phyloP scores from a whole-genome alignment of 371 early-diverging fungal species.

The Sporodiniella umbellata region DNA sequence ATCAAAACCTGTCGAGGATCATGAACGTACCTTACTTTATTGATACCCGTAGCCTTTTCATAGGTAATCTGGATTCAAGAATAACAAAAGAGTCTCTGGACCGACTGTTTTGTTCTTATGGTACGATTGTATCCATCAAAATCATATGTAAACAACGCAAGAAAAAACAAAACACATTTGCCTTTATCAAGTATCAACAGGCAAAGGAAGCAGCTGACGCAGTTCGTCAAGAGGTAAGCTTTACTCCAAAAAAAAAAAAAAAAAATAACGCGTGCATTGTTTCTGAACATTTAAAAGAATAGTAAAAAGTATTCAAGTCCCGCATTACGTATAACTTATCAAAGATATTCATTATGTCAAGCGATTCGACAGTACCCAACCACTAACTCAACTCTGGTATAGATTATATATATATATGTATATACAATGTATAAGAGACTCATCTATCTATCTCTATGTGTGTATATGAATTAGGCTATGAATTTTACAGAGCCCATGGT shows the following conservation, averaged over 20 bases:
- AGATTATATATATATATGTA: no score
- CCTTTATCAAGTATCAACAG: conserved; percentile 64
- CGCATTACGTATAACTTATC: not conserved
- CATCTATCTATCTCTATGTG: not conserved
- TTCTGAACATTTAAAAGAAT: not conserved
- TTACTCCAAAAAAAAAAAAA: no score
- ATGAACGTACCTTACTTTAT: conserved; percentile 16
- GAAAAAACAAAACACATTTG: conserved; percentile 44
- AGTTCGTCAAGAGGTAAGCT: conserved; percentile 62
- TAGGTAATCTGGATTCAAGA: conserved; percentile 64
- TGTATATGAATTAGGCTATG: not conserved
- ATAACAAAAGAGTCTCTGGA: conserved; percentile 46
- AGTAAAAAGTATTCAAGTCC: not conserved
- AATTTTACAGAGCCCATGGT: not conserved
- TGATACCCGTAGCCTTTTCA: conserved; percentile 61
- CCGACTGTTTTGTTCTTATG: conserved; percentile 57
- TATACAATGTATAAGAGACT: no score
- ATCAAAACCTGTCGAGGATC: conserved; percentile 3
- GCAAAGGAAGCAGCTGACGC: conserved; percentile 50
- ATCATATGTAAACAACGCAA: conserved; percentile 36
- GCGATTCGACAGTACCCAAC: not conserved
- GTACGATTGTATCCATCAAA: conserved; percentile 49
- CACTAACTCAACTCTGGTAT: not conserved
- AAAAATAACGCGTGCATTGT: not conserved
- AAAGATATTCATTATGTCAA: not conserved